A percentile compares a stretch with the other conserved stretches of the same genome.
These are phyloP conservation scores for Phytophthora citrophthora DNA, from an alignment of 352 stramenopile species.

Conservation along the genomic window DNA sequence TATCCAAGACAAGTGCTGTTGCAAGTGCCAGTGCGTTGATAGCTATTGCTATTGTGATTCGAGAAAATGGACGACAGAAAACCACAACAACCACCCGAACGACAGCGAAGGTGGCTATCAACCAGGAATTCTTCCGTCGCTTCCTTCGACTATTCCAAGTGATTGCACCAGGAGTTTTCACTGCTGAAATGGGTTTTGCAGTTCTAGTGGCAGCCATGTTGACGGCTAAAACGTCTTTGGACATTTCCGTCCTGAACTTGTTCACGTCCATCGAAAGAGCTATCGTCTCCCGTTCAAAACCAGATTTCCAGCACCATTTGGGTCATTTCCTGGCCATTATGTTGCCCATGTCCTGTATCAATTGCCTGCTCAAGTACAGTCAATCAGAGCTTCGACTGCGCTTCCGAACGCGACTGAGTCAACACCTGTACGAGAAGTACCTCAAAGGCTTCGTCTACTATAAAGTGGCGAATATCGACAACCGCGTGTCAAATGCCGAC, in stretches of 20 bases:
- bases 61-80: constrained; percentile 59
- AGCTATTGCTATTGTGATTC: constrained; percentile 68
- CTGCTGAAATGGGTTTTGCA: constrained; percentile 70
- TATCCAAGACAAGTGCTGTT: constrained; percentile 21
- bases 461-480: constrained; percentile 91
- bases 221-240: constrained; percentile 73
- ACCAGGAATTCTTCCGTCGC: constrained; percentile 67
- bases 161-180: constrained; percentile 71
- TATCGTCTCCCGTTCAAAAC: constrained; percentile 74
- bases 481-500: constrained; percentile 88
- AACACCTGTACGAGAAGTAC: constrained; percentile 85
- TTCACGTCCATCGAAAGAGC: constrained; percentile 80
- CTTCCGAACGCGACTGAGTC: constrained; percentile 83
- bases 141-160: constrained; percentile 77
- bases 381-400: constrained; percentile 82
- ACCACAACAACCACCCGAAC: constrained; percentile 54
- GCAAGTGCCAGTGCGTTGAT: constrained; percentile 36
- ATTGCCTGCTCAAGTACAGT: constrained; percentile 83
- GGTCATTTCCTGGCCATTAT: constrained; percentile 80
- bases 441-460: constrained; percentile 91
- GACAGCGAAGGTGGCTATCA: constrained; percentile 79
- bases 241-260: constrained; percentile 78
- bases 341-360: constrained; percentile 80
- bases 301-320: constrained; percentile 68
- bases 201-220: constrained; percentile 67